Base-by-base conservation (phyloP, 2,329 filamentous ascomycete genomes). In the Corinectria fuckeliana region DNA sequence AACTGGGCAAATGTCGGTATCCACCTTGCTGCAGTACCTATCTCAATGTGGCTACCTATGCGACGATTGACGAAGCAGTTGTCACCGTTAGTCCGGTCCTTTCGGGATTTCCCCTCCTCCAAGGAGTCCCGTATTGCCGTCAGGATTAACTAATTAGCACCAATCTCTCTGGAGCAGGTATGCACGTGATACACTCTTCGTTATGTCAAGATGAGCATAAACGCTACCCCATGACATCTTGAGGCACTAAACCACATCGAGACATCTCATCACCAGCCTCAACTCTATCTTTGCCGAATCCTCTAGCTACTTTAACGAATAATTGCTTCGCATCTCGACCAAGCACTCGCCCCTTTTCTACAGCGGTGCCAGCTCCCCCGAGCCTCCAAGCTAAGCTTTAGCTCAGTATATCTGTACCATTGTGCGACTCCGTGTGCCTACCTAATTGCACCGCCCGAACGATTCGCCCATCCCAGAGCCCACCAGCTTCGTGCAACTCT, bases 11-110 rank as follows among this genome's bases (percentile, higher is more conserved):
- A 25, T 25, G 30, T 44, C 25, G 14, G n/a, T 41, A 26, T 50
- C 48, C 48, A 50, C 34, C 16, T 8, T 6, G 10, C 23, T n/a
- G n/a, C n/a, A n/a, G n/a, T n/a, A 6, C 20, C 8, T 39, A 18
- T 39, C 56, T 54, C 36, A 34, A 59, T 54, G 21, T 20, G 56
- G 56, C 38, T 44, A 59, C 56, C 50, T 30, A 25, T 54, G 56
- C 56, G 56, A 58, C 32, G 30, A 41, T 50, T 50, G 56, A 58
- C 32, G 30, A 41, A 47, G 45, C 39, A 39, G 44, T 51, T n/a
- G n/a, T 41, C 28, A 50, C 20, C n/a, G 13, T 39, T 34, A n/a
- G 34, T 49, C 34, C 39, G 21, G 13, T 16, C 21, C 13, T 13
- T 7, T 8, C 10, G 11, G 38, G 10, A 41, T 41, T 23, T 41